Evolutionary conservation across 176 grass and related monocot species (phyloP), one percentile per base, ranked within the genome.

Genomic region (Avena eriantha): DNA sequence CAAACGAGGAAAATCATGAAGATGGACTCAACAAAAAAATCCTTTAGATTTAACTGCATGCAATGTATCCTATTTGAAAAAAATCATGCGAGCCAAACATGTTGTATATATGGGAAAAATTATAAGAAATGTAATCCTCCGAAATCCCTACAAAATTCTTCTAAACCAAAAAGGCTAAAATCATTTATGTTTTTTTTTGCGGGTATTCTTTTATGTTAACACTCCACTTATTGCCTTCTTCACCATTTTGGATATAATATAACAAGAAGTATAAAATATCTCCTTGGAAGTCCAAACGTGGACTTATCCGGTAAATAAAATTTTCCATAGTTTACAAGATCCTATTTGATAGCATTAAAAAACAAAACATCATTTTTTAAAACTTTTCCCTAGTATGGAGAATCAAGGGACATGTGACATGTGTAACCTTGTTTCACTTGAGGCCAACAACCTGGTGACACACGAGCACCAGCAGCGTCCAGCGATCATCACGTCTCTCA

Each of bases 371-470:
- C 19, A 19, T 58, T 58, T 58, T 21, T 56, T 57, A 3, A 0
- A 58, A 58, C 21, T 22, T 57, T 58, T 58, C 56, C 56, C 8
- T 58, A 22, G 10, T 58, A n/a, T 58, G 2, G 19, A 8, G 21
- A n/a, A n/a, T 9, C 8, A 0, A 10, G 56, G 7, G 7, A 58
- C 48, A 58, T 58, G 56, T 56, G 54, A 56, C 21, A 58, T 58
- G 56, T 67, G 63, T 31, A 67, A 67, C 29, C 29, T 67, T 67
- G 63, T 67, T 66, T 67, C 29, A 17, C 64, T 67, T 36, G 33
- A 69, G 31, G 36, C 65, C 16, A 69, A 36, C 66, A 39, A 34
- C 29, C 64, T 9, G 29, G 66, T 69, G 16, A 69, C 11, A 12
- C 31, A 18, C 18, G 15, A 17, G 16, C 22, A 16, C 7, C 49